Evolutionary conservation across 2,329 filamentous ascomycete species (phyloP), one percentile per base, ranked within the genome.

Genomic region (Trichoderma gracile): DNA sequence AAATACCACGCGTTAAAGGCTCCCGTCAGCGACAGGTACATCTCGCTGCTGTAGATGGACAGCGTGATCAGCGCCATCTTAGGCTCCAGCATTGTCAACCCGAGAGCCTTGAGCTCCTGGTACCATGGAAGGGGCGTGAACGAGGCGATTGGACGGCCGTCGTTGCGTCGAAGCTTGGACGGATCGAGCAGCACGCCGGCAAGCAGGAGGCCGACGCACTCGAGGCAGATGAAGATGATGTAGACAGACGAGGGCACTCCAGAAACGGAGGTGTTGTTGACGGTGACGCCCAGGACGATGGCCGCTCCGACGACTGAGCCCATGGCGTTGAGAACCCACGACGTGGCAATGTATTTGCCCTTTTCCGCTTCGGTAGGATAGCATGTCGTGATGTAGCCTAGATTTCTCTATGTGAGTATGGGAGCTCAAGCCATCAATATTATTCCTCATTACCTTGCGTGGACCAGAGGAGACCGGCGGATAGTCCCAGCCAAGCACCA

Each of bases 301-400:
- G 63, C 63, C 62, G 63, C 63, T 68, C 93, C 93, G 75, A 97
- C 92, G 67, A 97, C 93, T 71, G 88, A 92, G 70, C 93, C 93
- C 65, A 93, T 77, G 78, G 97, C 97, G 83, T 97, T 97, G 72
- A 97, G 95, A 75, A 93, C 87, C 93, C 93, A 97, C 79, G 97
- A 97, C 79, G 87, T 88, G 66, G 90, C 91, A 75, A 97, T 96
- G 76, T 92, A 97, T 66, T 89, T 88, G 50, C 93, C 93, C 82
- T 97, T 97, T 68, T 86, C 85, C 38, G 86, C 77, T 78, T 97
- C 93, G 19, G 85, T 82, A 2, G 93, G 93, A 75, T 97, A 97
- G 47, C 90, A 88, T 86, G 96, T 94, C 88, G 93, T 93, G 72
- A 93, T 91, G 66, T 63, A 63, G 14, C 60, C 59, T 62, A 17